phyloP scores from a whole-genome alignment of 371 early-diverging fungal genomes.

The Mortierella sp. region DNA sequence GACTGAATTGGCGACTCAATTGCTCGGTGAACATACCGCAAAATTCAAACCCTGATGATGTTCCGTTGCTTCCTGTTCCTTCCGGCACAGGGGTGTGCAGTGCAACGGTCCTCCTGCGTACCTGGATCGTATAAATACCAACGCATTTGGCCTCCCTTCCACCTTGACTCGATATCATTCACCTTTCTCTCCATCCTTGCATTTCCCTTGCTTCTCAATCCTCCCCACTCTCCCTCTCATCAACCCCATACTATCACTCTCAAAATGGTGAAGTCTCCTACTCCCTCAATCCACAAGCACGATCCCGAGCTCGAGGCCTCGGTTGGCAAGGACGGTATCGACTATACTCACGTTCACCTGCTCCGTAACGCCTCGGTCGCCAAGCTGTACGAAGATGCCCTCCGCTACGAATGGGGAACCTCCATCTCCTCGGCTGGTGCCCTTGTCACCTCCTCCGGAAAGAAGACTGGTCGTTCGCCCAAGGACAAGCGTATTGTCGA shows the following conservation, averaged over 20 bases:
- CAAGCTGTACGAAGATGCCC: constrained; percentile 94
- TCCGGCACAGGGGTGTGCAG: too few species aligned
- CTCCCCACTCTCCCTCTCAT: neutral
- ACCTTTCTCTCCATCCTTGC: neutral
- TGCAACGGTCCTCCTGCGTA: neutral
- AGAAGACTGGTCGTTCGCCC: constrained; percentile 91
- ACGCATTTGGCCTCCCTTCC: too few species aligned
- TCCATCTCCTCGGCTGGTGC: constrained; percentile 92
- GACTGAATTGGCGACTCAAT: constrained; percentile 4
- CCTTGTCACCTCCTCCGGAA: constrained; percentile 89
- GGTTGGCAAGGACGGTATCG: constrained; percentile 56
- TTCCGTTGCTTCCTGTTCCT: constrained; percentile 5
- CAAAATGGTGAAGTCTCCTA: constrained; percentile 39
- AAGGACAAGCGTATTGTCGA: constrained; percentile 97
- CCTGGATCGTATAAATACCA: neutral
- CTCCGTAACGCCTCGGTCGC: constrained; percentile 81
- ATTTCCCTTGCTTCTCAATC: neutral
- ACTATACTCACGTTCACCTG: constrained; percentile 64
- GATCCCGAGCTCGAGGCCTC: constrained; percentile 50
- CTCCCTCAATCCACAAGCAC: constrained; percentile 44
- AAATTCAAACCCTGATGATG: neutral
- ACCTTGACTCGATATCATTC: too few species aligned
- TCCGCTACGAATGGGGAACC: constrained; percentile 89
- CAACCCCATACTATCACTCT: neutral
- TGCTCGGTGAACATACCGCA: neutral